phyloP scores from a whole-genome alignment of 2,329 filamentous ascomycete species.

The Clonostachys byssicola region DNA sequence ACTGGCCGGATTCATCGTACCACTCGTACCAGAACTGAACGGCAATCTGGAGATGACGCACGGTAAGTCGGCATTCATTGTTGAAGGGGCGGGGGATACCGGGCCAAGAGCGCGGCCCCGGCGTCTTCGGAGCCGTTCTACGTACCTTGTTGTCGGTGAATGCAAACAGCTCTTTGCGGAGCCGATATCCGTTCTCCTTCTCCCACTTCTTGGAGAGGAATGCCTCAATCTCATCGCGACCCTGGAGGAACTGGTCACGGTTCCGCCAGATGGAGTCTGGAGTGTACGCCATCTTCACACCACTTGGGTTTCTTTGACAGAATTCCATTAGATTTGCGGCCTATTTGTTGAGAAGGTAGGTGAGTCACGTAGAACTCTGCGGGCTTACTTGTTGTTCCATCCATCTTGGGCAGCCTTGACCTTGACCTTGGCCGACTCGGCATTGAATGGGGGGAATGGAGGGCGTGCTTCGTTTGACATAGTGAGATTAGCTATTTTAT shows the following conservation, averaged over 20 bases:
- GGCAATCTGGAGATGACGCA: constrained; percentile 49
- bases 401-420: constrained; percentile 80
- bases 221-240: constrained; percentile 61
- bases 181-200: constrained; percentile 64
- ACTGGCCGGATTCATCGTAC: constrained; percentile 65
- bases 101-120: no score
- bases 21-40: constrained; percentile 93
- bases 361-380: neutral
- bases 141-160: constrained; percentile 62
- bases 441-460: constrained; percentile 64
- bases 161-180: constrained; percentile 81
- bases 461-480: no score
- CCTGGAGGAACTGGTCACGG: constrained; percentile 63
- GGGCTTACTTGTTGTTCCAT: constrained; percentile 70
- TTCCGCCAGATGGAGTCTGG: constrained; percentile 78
- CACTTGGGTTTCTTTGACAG: constrained; percentile 52
- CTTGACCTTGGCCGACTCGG: constrained; percentile 66
- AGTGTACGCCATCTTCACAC: constrained; percentile 71
- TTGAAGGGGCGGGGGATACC: neutral
- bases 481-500: no score
- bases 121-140: neutral
- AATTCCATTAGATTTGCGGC: neutral
- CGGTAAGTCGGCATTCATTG: neutral
- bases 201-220: constrained; percentile 74
- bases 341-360: neutral